A percentile compares a stretch with the other conserved stretches of the same genome.
Evolutionary conservation across 176 grass and related monocot species (phyloP).

Genomic region (Phoenix dactylifera): DNA sequence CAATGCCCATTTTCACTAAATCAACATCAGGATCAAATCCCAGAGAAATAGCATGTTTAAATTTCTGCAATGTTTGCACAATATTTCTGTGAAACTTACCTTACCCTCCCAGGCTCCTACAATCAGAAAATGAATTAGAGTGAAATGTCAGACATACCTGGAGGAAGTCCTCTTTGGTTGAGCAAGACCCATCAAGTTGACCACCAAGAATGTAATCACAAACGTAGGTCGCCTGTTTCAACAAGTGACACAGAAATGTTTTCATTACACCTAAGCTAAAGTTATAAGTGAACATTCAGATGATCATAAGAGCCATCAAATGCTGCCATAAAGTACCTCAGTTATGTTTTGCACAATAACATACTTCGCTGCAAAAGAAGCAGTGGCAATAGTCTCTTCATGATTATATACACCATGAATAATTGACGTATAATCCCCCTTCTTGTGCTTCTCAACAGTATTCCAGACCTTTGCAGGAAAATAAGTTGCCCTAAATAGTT

Average conservation of each 20-base stretch:
- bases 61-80: conserved; percentile 53
- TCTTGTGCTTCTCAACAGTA: conserved; percentile 98
- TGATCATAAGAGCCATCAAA: too few relatives aligned
- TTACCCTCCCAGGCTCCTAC: background rate
- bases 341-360: conserved; percentile 80
- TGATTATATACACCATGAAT: conserved; percentile 94
- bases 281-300: too few relatives aligned
- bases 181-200: conserved; percentile 83
- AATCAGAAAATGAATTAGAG: too few relatives aligned
- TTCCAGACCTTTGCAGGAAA: conserved; percentile 70
- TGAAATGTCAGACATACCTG: conserved; percentile 36
- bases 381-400: conserved; percentile 93
- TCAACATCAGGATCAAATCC: conserved; percentile 98
- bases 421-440: conserved; percentile 91
- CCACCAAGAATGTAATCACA: conserved; percentile 97
- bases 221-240: conserved; percentile 61
- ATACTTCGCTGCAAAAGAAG: conserved; percentile 91
- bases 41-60: conserved; percentile 67
- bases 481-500: background rate
- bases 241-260: too few relatives aligned
- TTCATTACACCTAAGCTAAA: too few relatives aligned
- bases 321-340: conserved; percentile 37
- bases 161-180: conserved; percentile 80
- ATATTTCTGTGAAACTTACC: conserved; percentile 3
- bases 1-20: conserved; percentile 77